A percentile compares a stretch with the other conserved stretches of the same genome.
phyloP scores from a whole-genome alignment of 1,284 basidiomycete genomes.

The Sanghuangporus sanghuang region DNA sequence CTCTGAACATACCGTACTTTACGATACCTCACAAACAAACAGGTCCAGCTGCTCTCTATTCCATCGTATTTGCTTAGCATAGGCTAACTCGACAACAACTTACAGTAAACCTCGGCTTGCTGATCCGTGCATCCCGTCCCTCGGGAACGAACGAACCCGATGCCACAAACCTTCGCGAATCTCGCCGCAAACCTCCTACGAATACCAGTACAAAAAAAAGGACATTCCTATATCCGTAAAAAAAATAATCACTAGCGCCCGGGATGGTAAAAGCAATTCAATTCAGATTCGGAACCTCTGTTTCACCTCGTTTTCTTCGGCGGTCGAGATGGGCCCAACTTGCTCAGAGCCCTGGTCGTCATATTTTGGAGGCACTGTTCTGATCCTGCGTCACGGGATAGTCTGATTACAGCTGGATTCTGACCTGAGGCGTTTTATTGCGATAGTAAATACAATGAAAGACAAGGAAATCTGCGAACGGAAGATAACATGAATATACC shows the following conservation, averaged over 20 bases:
- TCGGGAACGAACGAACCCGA: background rate
- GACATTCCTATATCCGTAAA: background rate
- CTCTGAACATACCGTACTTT: no score
- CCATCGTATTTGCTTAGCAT: background rate
- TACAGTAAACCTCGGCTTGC: background rate
- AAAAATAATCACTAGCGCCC: background rate
- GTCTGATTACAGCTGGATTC: no score
- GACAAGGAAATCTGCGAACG: background rate
- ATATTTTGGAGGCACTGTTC: background rate
- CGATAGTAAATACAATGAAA: background rate
- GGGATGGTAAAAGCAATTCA: background rate
- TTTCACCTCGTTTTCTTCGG: background rate
- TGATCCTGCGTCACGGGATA: background rate
- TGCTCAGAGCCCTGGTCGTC: background rate
- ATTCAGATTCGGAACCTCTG: background rate
- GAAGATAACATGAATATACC: background rate
- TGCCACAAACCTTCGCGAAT: background rate
- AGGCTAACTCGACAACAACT: background rate
- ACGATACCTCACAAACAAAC: no score
- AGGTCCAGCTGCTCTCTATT: no score
- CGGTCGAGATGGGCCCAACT: background rate
- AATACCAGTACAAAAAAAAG: background rate
- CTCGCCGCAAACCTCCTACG: constrained; percentile 10
- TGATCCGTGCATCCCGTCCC: background rate
- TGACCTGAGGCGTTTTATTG: background rate